Evolutionary conservation across 345 rosid species (phyloP), one percentile per base, ranked within the genome.

Genomic region (Eucalyptus sp.): DNA sequence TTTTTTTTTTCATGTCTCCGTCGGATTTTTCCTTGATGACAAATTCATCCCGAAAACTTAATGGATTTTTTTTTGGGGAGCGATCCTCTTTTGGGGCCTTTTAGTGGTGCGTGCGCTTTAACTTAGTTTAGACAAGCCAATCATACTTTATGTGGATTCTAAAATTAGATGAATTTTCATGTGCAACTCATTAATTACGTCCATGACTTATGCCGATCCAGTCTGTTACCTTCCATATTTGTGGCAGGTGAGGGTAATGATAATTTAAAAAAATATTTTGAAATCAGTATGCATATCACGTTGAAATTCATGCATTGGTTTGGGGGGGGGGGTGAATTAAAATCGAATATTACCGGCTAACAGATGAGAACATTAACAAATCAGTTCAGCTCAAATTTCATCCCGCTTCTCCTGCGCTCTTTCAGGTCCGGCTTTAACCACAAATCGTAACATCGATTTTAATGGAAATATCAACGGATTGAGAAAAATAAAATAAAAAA

Each of bases 81-180:
- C 5, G 2, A 10, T 18, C 81, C 46, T 37, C 25, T 37, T 71
- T 0, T 37, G 10, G 8, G 7, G 81, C 46, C 81, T 33, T 16
- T 33, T 37, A 3, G 25, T 33, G 8, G 46, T 18, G 2, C 2
- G 0, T 8, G 1, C 13, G 0, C 13, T 68, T 68, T 10, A 7
- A 33, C 80, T 33, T 33, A 16, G 5, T 68, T 68, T n/a, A n/a
- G 5, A 64, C 4, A 4, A 64, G 41, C 76, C 41, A n/a, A 14
- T n/a, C 76, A n/a, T 4, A n/a, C 17, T 15, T n/a, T 1, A 64
- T 15, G 11, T 15, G 20, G 6, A 31, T 4, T 17, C 13, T 68
- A 33, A 68, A n/a, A 4, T 68, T 31, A 33, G 13, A 17, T 4
- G 5, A 33, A 68, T 68, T 5, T 41, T 68, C 13, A 33, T 5